Conservation (phyloP, 176 grass and related monocot species). For the Ensete ventricosum region DNA sequence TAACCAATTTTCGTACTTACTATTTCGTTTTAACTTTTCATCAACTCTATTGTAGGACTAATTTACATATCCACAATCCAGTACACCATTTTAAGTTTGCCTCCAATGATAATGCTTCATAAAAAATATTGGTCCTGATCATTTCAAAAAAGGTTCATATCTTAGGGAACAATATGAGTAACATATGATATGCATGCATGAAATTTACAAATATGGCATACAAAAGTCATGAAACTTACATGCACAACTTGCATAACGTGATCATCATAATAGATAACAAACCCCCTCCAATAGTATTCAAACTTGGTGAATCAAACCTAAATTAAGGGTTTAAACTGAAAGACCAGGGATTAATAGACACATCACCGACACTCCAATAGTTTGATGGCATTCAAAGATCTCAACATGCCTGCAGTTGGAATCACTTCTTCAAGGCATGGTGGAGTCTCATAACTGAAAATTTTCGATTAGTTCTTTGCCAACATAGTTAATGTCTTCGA, state of each 20-base stretch:
- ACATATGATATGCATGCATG: no score
- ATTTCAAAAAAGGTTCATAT: no score
- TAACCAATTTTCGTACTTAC: no score
- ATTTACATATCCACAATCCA: no score
- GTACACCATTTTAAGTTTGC: not conserved
- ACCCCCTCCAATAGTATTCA: not conserved
- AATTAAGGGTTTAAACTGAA: not conserved
- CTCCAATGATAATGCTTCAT: not conserved
- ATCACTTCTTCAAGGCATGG: not conserved
- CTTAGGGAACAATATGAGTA: no score
- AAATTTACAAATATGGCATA: no score
- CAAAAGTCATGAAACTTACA: no score
- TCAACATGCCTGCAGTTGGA: not conserved
- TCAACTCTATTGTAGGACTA: no score
- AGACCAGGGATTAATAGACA: not conserved
- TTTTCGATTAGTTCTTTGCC: not conserved
- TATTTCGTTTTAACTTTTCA: no score
- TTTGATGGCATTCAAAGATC: not conserved
- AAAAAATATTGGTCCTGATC: not conserved
- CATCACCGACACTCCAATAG: not conserved
- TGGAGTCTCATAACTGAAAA: not conserved
- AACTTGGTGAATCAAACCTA: not conserved
- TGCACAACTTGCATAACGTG: no score
- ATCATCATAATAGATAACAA: no score
- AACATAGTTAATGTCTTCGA: not conserved